Conservation (phyloP, 2,329 filamentous ascomycete genomes). For the Hymenoscyphus infarciens region DNA sequence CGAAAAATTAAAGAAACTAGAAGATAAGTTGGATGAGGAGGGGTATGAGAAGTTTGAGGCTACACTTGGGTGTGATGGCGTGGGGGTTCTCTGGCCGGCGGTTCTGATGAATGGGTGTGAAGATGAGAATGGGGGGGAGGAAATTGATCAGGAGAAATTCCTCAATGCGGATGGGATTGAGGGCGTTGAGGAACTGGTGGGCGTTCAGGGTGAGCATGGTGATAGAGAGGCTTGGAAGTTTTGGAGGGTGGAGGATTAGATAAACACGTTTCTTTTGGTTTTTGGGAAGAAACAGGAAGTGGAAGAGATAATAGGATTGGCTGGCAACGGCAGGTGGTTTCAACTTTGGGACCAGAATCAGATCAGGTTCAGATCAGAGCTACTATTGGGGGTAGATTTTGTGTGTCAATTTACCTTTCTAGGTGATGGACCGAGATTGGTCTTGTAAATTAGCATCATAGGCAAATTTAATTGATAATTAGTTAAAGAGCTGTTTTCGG, state of each 20-base stretch:
- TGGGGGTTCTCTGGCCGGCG: constrained; percentile 91
- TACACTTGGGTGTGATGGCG: constrained; percentile 86
- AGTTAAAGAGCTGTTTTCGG: neutral
- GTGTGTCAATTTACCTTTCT: neutral
- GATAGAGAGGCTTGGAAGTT: constrained; percentile 83
- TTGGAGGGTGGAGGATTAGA: constrained; percentile 60
- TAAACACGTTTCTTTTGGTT: neutral
- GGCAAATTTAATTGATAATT: neutral
- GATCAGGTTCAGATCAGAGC: neutral
- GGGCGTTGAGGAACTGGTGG: constrained; percentile 83
- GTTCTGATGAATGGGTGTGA: constrained; percentile 81
- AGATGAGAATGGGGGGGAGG: constrained; percentile 76
- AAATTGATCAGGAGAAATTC: constrained; percentile 89
- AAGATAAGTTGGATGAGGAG: constrained; percentile 62
- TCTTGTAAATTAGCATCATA: neutral
- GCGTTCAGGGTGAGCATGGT: constrained; percentile 65
- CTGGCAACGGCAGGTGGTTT: constrained; percentile 24
- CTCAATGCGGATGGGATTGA: constrained; percentile 78
- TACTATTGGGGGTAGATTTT: neutral
- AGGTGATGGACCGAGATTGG: neutral
- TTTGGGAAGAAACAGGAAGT: neutral
- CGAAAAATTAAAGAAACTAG: constrained; percentile 58
- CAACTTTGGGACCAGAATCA: neutral
- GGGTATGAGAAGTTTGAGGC: constrained; percentile 85
- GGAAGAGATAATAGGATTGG: constrained; percentile 7